Base-by-base conservation (phyloP, 169 alveolate genomes). In the Hepatocystis sp. region DNA sequence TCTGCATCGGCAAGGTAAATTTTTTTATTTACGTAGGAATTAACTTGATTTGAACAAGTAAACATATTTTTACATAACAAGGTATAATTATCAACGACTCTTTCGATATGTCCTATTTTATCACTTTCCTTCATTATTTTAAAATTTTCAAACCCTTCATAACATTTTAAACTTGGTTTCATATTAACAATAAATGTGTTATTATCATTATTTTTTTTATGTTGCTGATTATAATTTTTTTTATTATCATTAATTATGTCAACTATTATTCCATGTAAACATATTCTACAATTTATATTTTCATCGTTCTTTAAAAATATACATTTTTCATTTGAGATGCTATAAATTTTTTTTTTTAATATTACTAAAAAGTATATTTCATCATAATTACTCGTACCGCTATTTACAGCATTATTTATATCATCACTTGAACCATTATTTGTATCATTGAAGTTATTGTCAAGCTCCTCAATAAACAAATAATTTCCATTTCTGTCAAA, bases 291-390 rank as follows among this genome's bases (percentile, higher is more conserved):
- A 21, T 58, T 58, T 5, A 58, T 2, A 5, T 36, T 42, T 2
- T 71, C 86, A 17, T 71, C 86, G 15, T 58, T 71, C 44, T 71
- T 71, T 58, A 71, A 30, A 32, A 71, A 71, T 40, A 71, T 71
- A 15, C 86, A 71, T 19, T 51, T 71, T 49, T 71, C 86, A 27
- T 46, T 46, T 15, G 7, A 17, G 11, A 40, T 56, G 19, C 86
- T n/a, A 17, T 71, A 27, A 1, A 71, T 58, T 23, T 32, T 71
- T n/a, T 39, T 71, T 17, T 71, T 71, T 21, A 71, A n/a, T 0
- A 71, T n/a, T 1, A 30, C 64, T 21, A 71, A 27, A 39, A 71
- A 71, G 53, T 42, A 71, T 4, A 34, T n/a, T 7, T 71, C 86
- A 0, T 32, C 84, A n/a, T n/a, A n/a, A n/a, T n/a, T n/a, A n/a